A percentile compares a stretch with the other conserved stretches of the same genome.
phyloP scores from a whole-genome alignment of 2,329 filamentous ascomycete genomes.

The Lachnellula cervina region DNA sequence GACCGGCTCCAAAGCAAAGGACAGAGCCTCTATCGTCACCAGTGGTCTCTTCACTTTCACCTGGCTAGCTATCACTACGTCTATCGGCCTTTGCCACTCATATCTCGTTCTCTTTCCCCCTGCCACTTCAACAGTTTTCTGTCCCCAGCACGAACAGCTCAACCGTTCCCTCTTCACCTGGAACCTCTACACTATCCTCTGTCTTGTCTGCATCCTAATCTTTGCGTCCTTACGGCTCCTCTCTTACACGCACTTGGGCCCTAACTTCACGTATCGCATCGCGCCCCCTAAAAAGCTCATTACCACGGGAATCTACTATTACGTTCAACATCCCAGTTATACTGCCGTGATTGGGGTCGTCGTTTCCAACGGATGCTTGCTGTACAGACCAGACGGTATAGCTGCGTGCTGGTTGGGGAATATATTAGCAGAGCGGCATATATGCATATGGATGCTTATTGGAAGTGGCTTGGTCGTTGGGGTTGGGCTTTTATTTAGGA shows the following conservation, averaged over 20 bases:
- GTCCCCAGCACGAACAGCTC: background rate
- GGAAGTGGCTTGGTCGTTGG: too few species aligned
- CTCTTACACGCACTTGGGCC: slow-evolving; percentile 43
- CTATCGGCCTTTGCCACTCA: too few species aligned
- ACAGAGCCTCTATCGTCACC: too few species aligned
- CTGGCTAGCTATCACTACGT: too few species aligned
- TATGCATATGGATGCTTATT: slow-evolving; percentile 31
- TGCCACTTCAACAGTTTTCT: background rate
- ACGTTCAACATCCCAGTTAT: slow-evolving; percentile 80
- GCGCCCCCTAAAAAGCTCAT: slow-evolving; percentile 61
- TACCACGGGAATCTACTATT: slow-evolving; percentile 69
- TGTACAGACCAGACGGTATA: slow-evolving; percentile 36
- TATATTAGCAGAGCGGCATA: slow-evolving; percentile 46
- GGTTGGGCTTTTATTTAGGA: slow-evolving; percentile 22
- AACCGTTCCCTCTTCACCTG: slow-evolving; percentile 25
- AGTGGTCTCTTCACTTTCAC: too few species aligned
- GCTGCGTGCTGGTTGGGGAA: slow-evolving; percentile 41
- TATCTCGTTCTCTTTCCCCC: slow-evolving; percentile 1
- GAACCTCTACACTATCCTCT: slow-evolving; percentile 14
- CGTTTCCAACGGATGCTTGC: slow-evolving; percentile 30
- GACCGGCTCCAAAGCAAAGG: too few species aligned
- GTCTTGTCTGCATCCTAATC: slow-evolving; percentile 21
- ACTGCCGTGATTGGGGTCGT: slow-evolving; percentile 38
- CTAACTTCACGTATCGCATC: slow-evolving; percentile 50
- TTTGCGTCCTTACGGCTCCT: slow-evolving; percentile 30